These are phyloP conservation scores for Melaleuca quinquenervia DNA, from an alignment of 345 rosid genomes.

Conservation along the genomic window DNA sequence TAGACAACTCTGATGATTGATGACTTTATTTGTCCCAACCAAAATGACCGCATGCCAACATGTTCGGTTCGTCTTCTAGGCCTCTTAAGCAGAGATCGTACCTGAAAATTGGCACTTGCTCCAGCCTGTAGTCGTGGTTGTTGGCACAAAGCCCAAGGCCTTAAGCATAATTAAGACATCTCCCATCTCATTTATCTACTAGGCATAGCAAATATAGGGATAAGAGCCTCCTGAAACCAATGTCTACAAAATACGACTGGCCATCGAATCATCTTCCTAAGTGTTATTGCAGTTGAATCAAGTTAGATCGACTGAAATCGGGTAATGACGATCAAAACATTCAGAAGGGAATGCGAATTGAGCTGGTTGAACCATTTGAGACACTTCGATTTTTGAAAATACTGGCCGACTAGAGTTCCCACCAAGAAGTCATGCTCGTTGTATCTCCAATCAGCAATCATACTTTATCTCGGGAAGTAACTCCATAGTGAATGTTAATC, in stretches of 20 bases:
- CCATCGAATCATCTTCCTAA: neutral
- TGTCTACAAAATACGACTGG: neutral
- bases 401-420: rapidly evolving
- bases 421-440: rapidly evolving
- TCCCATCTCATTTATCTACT: neutral
- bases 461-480: neutral
- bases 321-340: neutral
- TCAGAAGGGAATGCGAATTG: neutral
- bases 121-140: neutral
- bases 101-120: neutral
- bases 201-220: neutral
- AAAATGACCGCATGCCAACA: neutral
- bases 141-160: neutral
- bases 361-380: neutral
- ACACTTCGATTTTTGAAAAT: rapidly evolving
- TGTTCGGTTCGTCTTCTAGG: neutral
- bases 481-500: too few species aligned
- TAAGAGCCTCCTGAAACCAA: neutral
- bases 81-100: neutral
- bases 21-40: neutral
- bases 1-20: neutral
- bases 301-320: neutral
- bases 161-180: neutral
- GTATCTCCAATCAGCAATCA: neutral
- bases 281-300: too few species aligned